phyloP scores from a whole-genome alignment of 129 eudicot genomes.

The Flaveria trinervia region DNA sequence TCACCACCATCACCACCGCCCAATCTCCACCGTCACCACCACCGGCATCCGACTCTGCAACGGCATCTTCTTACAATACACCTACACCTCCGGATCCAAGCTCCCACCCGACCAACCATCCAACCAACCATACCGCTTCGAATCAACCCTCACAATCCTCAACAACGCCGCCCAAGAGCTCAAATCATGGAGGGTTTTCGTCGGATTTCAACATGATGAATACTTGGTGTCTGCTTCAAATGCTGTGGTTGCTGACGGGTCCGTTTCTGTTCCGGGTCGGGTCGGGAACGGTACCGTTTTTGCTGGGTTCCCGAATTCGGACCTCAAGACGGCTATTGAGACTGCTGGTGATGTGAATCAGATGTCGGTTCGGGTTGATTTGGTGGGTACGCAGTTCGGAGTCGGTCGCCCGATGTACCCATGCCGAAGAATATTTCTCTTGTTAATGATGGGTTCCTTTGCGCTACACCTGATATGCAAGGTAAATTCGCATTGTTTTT shows the following conservation, averaged over 20 bases:
- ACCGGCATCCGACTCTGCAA: constrained; percentile 64
- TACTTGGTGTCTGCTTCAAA: constrained; percentile 72
- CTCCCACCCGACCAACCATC: constrained; percentile 52
- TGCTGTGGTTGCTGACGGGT: constrained; percentile 79
- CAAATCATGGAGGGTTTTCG: constrained; percentile 73
- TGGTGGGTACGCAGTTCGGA: constrained; percentile 90
- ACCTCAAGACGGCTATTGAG: constrained; percentile 73
- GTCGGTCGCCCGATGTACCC: constrained; percentile 58
- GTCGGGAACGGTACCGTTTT: constrained; percentile 85
- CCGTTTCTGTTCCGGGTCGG: constrained; percentile 53
- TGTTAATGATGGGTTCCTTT: constrained; percentile 79
- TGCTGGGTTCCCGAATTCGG: constrained; percentile 77
- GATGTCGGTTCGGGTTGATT: constrained; percentile 59
- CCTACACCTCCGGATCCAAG: constrained; percentile 38
- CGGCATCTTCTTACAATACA: constrained; percentile 69
- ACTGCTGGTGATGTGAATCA: constrained; percentile 87
- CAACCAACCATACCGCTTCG: constrained; percentile 76
- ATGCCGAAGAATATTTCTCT: constrained; percentile 75
- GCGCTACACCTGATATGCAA: constrained; percentile 60
- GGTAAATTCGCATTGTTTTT: constrained; percentile 37
- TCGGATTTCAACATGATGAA: constrained; percentile 87
- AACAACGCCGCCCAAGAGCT: constrained; percentile 72
- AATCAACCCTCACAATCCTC: constrained; percentile 57
- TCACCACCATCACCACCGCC: constrained; percentile 40
- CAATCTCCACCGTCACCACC: constrained; percentile 49